phyloP scores from a whole-genome alignment of 306 rosid species.

The Quercus parvula region DNA sequence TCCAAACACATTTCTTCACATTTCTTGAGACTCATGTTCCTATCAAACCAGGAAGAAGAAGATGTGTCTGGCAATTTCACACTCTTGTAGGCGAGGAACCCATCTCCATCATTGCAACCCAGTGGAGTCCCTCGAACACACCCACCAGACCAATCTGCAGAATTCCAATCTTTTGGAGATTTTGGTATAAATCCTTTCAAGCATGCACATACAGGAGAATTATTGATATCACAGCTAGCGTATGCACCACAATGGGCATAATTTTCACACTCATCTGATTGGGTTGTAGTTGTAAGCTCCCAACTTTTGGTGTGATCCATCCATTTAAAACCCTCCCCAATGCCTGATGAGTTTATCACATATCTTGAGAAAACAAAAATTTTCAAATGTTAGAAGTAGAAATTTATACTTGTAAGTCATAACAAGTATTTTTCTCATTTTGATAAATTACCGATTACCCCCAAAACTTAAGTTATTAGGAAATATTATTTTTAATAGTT shows the following conservation, averaged over 20 bases:
- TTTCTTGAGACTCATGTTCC: conserved; percentile 11
- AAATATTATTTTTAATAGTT: too few species aligned
- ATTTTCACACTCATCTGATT: conserved; percentile 13
- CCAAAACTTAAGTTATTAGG: too few species aligned
- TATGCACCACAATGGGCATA: conserved; percentile 22
- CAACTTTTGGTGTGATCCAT: conserved; percentile 8
- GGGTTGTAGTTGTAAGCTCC: not conserved
- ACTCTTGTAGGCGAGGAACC: not conserved
- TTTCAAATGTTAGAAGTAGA: too few species aligned
- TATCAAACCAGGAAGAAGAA: conserved; percentile 24
- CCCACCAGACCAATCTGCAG: conserved; percentile 6
- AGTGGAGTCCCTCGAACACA: conserved; percentile 17
- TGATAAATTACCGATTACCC: too few species aligned
- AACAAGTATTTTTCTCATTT: too few species aligned
- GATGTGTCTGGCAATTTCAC: conserved; percentile 30
- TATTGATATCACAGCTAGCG: conserved; percentile 4
- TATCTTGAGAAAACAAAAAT: conserved; percentile 1
- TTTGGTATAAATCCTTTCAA: conserved; percentile 11
- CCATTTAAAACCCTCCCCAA: conserved; percentile 18
- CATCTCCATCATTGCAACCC: conserved; percentile 16
- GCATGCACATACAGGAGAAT: conserved; percentile 21
- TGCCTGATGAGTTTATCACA: not conserved
- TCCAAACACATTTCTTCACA: conserved; percentile 25
- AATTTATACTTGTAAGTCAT: too few species aligned
- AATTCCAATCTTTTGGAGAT: not conserved